Conservation (phyloP, 2,329 filamentous ascomycete genomes). For the Thelonectria discophora region DNA sequence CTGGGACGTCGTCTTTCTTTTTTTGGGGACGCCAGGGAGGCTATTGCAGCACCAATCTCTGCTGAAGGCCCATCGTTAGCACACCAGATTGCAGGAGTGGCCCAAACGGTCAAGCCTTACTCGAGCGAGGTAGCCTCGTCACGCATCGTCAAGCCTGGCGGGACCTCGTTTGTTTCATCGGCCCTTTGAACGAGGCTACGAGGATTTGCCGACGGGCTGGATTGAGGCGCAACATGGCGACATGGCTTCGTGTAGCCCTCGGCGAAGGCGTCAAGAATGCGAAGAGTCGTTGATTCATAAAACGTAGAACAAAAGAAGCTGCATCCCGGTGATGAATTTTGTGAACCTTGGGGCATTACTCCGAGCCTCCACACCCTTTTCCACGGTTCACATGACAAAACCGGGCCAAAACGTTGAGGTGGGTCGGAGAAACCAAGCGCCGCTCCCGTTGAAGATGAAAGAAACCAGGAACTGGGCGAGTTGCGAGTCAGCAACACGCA, state of each 20-base stretch:
- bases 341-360: conserved; percentile 7
- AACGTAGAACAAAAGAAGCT: background rate
- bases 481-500: conserved; percentile 18
- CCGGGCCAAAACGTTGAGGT: conserved; percentile 3
- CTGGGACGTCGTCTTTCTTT: background rate
- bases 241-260: conserved; percentile 10
- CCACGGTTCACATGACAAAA: conserved; percentile 10
- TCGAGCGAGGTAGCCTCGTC: conserved; percentile 27
- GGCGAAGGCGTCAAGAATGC: conserved; percentile 16
- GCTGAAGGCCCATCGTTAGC: background rate
- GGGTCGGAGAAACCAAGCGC: conserved; percentile 23
- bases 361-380: background rate
- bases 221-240: too few species aligned
- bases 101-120: conserved; percentile 24
- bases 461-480: conserved; percentile 13
- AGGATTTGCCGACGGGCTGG: conserved; percentile 4
- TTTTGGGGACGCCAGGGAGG: background rate
- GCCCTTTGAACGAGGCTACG: background rate
- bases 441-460: conserved; percentile 12
- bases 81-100: conserved; percentile 23
- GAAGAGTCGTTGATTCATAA: conserved; percentile 1
- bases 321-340: background rate
- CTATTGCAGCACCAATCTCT: too few species aligned
- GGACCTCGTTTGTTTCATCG: conserved; percentile 27
- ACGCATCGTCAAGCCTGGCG: conserved; percentile 31